phyloP scores from a whole-genome alignment of 306 rosid species.

The Glycyrrhiza uralensis region DNA sequence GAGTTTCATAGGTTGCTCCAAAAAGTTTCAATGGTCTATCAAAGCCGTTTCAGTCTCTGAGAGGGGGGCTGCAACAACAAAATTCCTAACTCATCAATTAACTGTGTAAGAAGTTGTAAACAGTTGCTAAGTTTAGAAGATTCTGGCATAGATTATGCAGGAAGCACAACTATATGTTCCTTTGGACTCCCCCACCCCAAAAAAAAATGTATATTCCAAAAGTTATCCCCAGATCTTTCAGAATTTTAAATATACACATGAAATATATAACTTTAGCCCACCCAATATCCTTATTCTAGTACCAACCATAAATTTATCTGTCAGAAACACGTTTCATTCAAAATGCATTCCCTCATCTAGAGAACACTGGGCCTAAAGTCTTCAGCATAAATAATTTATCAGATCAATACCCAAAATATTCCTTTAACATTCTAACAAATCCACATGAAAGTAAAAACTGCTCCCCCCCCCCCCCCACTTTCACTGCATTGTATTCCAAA shows the following conservation, averaged over 20 bases:
- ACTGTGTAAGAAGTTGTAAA: not conserved
- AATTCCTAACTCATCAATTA: slow-evolving; percentile 12
- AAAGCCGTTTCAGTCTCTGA: slow-evolving; percentile 93
- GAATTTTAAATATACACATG: not conserved
- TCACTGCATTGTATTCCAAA: not conserved
- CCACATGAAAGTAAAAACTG: not conserved
- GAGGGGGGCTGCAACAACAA: slow-evolving; percentile 80
- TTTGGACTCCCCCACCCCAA: not conserved
- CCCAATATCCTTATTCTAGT: slow-evolving; percentile 9
- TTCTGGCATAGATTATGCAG: not conserved
- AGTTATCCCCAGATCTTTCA: not conserved
- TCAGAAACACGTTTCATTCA: not conserved
- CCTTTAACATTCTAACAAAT: not conserved
- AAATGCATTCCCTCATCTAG: slow-evolving; percentile 8
- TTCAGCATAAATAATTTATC: not conserved
- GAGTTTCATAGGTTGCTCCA: slow-evolving; percentile 25
- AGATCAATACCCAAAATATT: slow-evolving; percentile 11
- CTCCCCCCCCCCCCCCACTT: not conserved
- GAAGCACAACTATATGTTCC: not conserved
- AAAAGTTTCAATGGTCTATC: slow-evolving; percentile 75
- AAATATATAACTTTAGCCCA: not conserved
- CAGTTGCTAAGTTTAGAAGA: not conserved
- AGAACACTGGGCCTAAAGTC: not conserved
- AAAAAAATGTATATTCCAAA: not conserved
- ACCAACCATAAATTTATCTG: not conserved